Percentiles rank a stretch among this genome's conserved stretches.
Conservation (phyloP, 176 grass and related monocot species). For the Avena atlantica region DNA sequence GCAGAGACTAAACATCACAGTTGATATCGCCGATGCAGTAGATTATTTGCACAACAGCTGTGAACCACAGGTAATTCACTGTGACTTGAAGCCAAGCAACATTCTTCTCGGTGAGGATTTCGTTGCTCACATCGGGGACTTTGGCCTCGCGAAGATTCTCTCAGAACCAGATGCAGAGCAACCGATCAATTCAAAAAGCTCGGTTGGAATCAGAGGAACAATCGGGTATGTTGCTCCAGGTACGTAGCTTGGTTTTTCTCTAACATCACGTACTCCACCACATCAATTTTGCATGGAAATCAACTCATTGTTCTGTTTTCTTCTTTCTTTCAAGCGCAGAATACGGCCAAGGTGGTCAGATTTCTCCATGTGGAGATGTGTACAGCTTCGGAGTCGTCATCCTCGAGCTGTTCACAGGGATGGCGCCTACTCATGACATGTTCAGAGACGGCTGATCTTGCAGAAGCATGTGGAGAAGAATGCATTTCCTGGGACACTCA, state of each 20-base stretch:
- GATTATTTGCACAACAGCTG: not conserved
- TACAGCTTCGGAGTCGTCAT: conserved; percentile 63
- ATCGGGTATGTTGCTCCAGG: not conserved
- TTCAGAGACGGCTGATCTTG: conserved; percentile 47
- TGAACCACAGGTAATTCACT: not conserved
- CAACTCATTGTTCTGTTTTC: not conserved
- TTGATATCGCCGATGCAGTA: not conserved
- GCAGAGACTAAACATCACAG: not conserved
- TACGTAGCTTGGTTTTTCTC: not conserved
- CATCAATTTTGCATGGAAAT: too few relatives aligned
- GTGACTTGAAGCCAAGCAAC: not conserved
- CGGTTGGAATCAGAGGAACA: conserved; percentile 9
- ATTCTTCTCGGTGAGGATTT: not conserved
- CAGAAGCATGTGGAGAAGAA: conserved; percentile 19
- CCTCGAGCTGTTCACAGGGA: conserved; percentile 60
- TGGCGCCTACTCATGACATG: conserved; percentile 41
- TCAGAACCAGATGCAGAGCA: not conserved
- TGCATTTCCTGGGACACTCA: conserved; percentile 25
- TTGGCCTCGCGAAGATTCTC: not conserved
- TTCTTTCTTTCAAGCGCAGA: conserved; percentile 12
- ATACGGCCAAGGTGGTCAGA: conserved; percentile 24
- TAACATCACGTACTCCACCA: not conserved
- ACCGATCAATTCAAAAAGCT: not conserved
- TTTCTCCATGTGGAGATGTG: conserved; percentile 42
- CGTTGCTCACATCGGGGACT: not conserved